Evolutionary conservation across 805 yeast genomes (phyloP).

Genomic region (Saturnispora sekii): DNA sequence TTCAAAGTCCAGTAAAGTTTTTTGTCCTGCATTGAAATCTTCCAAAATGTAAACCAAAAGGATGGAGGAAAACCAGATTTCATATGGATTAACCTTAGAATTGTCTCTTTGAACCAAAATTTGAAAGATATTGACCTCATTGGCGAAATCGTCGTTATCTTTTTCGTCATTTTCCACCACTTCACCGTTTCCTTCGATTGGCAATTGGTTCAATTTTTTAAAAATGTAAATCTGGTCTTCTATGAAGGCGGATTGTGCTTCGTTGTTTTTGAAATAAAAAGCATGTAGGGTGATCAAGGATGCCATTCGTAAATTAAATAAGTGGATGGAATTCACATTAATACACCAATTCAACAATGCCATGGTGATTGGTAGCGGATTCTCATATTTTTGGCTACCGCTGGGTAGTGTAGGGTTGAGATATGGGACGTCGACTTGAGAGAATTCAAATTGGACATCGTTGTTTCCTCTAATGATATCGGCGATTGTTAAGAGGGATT

Average conservation of each 20-base stretch:
- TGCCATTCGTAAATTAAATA: slow-evolving; percentile 73
- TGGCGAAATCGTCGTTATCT: background rate
- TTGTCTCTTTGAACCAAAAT: slow-evolving; percentile 71
- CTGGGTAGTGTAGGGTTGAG: slow-evolving; percentile 51
- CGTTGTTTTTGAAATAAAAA: slow-evolving; percentile 54
- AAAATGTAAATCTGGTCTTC: slow-evolving; percentile 51
- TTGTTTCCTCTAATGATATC: slow-evolving; percentile 62
- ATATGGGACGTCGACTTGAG: slow-evolving; percentile 85
- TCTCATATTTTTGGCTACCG: slow-evolving; percentile 24
- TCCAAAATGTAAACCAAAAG: slow-evolving; percentile 54
- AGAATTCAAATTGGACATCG: slow-evolving; percentile 58
- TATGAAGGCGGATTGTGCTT: slow-evolving; percentile 53
- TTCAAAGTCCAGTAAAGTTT: slow-evolving; percentile 37
- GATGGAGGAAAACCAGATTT: slow-evolving; percentile 72
- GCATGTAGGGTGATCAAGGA: slow-evolving; percentile 58
- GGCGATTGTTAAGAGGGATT: slow-evolving; percentile 66
- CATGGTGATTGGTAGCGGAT: slow-evolving; percentile 54
- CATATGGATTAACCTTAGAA: slow-evolving; percentile 71
- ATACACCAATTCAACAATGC: slow-evolving; percentile 81
- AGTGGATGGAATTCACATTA: slow-evolving; percentile 68
- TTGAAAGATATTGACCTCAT: slow-evolving; percentile 53
- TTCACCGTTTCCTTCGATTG: background rate
- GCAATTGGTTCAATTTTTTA: slow-evolving; percentile 20
- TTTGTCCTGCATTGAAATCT: slow-evolving; percentile 40
- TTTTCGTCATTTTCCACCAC: background rate